Base-by-base conservation (phyloP, 306 rosid genomes). In the Inga oerstediana region DNA sequence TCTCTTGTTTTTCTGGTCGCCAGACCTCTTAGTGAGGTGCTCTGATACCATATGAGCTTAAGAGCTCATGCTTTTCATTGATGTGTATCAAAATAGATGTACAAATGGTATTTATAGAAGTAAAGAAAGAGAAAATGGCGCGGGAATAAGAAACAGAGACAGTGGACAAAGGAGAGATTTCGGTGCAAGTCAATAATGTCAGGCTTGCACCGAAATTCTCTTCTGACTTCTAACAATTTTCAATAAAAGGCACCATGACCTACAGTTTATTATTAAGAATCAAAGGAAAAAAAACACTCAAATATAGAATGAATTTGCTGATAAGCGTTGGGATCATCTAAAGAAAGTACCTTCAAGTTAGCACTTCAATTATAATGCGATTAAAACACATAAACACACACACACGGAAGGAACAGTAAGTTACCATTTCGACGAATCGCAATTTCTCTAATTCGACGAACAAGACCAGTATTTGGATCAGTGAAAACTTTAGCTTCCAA, bases 381-480 rank as follows among this genome's bases (percentile, higher is more conserved):
- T 5, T 24, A 7, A 62, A n/a, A 22, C 6, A 59, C 24, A 27
- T 3, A 27, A 14, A 61, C 22, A 10, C 10, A 59, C 10, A 9
- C 2, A n/a, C 13, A 45, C 46, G 24, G 58, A 27, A 3, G 16
- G 74, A 73, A 15, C 14, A 72, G 76, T 9, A 35, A 35, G 72
- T 32, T 92, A 96, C 99, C 94, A 56, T 90, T 88, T 64, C 87
- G 86, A 44, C 98, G 99, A 79, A 96, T 79, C 30, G 95, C 89
- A 78, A 96, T 74, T 88, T 92, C 98, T 80, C 98, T 90, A 74
- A 94, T 48, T 19, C 97, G 89, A 30, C 97, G 97, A 64, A 90
- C 97, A 80, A 96, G 82, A 44, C 99, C 99, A 34, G 90, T 90
- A 0, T 64, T 3, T 0, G 95, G 94, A 85, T 96, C 97, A 9